A percentile compares a stretch with the other conserved stretches of the same genome.
Conservation (phyloP, 257 asterid genomes). For the Fraxinus excelsior region DNA sequence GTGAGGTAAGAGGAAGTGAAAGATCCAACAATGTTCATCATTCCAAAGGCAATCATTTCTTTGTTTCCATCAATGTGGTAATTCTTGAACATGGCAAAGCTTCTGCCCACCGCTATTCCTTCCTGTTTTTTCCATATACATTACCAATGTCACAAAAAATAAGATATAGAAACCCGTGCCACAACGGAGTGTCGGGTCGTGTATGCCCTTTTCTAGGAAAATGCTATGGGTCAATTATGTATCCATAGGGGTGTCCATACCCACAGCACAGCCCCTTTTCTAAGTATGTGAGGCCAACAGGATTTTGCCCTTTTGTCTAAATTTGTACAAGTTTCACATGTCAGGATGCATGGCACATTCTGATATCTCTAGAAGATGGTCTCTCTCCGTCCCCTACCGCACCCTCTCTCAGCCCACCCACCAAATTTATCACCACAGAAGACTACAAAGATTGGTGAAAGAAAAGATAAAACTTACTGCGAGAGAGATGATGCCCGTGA, state of each 20-base stretch:
- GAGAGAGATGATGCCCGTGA: conserved; percentile 84
- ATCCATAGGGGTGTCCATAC: too few relatives aligned
- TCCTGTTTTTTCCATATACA: conserved; percentile 49
- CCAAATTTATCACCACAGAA: background rate
- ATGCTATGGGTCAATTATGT: too few relatives aligned
- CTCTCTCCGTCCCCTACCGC: background rate
- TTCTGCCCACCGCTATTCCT: conserved; percentile 97
- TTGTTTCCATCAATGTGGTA: conserved; percentile 96
- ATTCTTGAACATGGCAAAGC: conserved; percentile 91
- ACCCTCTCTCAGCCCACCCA: background rate
- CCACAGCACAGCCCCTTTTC: too few relatives aligned
- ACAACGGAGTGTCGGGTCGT: background rate
- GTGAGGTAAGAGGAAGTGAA: conserved; percentile 93
- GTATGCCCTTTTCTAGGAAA: too few relatives aligned
- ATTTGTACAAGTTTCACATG: too few relatives aligned
- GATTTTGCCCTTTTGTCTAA: too few relatives aligned
- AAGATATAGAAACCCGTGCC: background rate
- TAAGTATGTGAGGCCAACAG: too few relatives aligned
- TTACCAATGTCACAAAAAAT: background rate
- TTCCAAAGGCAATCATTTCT: conserved; percentile 95
- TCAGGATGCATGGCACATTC: too few relatives aligned
- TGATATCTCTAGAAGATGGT: too few relatives aligned
- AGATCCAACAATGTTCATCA: conserved; percentile 92
- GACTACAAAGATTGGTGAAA: background rate
- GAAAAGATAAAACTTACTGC: conserved; percentile 59